Percentiles rank a stretch among this genome's conserved stretches.
Evolutionary conservation across 352 stramenopile species (phyloP).

Genomic region (Elongisporangium prolatum): DNA sequence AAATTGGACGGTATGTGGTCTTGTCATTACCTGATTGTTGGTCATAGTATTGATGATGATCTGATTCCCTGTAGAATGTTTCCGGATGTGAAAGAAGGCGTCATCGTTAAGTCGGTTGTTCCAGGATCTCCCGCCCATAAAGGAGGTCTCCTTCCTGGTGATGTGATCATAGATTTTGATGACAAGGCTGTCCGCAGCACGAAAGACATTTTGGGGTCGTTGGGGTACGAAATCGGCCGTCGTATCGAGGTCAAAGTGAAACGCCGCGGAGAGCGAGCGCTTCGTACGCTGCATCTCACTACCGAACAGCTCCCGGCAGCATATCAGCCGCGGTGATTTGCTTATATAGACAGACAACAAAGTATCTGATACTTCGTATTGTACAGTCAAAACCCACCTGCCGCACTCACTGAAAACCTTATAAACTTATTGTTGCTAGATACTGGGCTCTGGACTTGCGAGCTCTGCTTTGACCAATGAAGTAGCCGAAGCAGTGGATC

Average conservation of each 20-base stretch:
- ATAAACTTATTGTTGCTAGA: too few species aligned
- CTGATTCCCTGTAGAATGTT: conserved; percentile 29
- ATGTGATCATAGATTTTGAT: conserved; percentile 79
- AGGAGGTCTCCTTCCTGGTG: conserved; percentile 59
- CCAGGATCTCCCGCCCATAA: conserved; percentile 77
- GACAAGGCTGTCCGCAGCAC: conserved; percentile 62
- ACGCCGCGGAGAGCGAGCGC: conserved; percentile 43
- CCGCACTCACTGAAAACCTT: too few species aligned
- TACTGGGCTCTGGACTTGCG: too few species aligned
- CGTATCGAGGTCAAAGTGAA: conserved; percentile 64
- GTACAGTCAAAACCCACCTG: too few species aligned
- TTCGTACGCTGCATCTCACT: conserved; percentile 46
- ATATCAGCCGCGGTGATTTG: conserved; percentile 10
- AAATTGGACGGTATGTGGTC: conserved; percentile 43
- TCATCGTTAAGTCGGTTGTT: conserved; percentile 81
- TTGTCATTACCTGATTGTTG: background rate
- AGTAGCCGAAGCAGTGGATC: too few species aligned
- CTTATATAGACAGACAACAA: conserved; percentile 4
- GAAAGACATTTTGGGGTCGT: conserved; percentile 65
- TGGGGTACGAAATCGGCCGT: conserved; percentile 71
- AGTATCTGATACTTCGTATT: too few species aligned
- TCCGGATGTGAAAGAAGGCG: conserved; percentile 67
- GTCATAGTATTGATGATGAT: background rate
- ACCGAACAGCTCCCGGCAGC: conserved; percentile 57
- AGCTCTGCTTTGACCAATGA: too few species aligned